Conservation (phyloP, 768 basidiomycete species). For the Boletus patriciae region DNA sequence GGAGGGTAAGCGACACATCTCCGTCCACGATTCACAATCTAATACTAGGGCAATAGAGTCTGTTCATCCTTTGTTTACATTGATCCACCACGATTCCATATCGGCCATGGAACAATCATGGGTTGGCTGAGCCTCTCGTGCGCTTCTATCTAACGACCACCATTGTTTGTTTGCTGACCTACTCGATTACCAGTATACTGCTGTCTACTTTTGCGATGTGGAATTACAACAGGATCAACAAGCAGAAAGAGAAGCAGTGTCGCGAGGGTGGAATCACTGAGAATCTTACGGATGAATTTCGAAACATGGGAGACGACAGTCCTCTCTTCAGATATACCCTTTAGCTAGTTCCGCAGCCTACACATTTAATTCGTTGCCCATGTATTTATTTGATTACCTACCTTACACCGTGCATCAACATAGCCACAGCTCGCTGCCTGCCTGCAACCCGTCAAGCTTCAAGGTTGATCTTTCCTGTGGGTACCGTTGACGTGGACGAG, state of each 20-base stretch:
- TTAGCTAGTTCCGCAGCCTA: constrained; percentile 4
- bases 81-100: constrained; percentile 37
- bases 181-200: constrained; percentile 36
- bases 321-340: constrained; percentile 51
- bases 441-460: too few species aligned
- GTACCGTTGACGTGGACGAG: too few species aligned
- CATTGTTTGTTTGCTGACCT: constrained; percentile 35
- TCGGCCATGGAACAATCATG: constrained; percentile 39
- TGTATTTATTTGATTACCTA: too few species aligned
- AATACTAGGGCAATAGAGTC: constrained; percentile 26
- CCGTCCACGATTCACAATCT: background rate
- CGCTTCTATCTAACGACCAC: constrained; percentile 28
- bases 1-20: constrained; percentile 42
- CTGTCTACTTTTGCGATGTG: constrained; percentile 45
- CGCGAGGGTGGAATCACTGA: constrained; percentile 42
- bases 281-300: constrained; percentile 40
- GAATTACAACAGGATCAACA: constrained; percentile 50
- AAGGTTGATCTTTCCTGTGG: too few species aligned
- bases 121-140: constrained; percentile 35
- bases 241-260: constrained; percentile 46
- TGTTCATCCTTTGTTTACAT: constrained; percentile 44
- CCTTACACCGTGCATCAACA: too few species aligned
- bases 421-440: too few species aligned
- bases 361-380: background rate
- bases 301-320: constrained; percentile 49